Evolutionary conservation across 352 stramenopile genomes (phyloP), one percentile per base, ranked within the genome.

Genomic region (Lagenidium giganteum): DNA sequence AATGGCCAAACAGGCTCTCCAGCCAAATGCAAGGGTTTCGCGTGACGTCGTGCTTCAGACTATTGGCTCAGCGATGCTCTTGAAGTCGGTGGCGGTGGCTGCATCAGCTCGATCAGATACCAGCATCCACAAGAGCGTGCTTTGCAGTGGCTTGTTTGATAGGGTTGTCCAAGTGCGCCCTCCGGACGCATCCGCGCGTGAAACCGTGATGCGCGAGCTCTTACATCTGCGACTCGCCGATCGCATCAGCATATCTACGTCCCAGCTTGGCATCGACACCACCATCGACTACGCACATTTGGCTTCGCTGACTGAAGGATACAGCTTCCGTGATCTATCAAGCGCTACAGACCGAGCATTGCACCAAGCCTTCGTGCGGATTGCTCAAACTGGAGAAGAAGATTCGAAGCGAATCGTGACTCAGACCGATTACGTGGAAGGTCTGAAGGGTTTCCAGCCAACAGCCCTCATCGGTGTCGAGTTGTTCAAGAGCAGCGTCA

Each of bases 401-500:
- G 16, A 11, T 34, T 16, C 23, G 9, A 25, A 1, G 26, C 33
- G 34, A n/a, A 67, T 54, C 39, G 24, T 90, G 11, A 28, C 70
- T 27, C 75, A 87, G 42, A 62, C 37, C 23, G 82, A 95, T 54
- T 87, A 93, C 38, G 66, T 80, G 9, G 70, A 86, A 5, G 82
- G 71, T 2, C 62, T 95, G 18, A 59, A 82, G 38, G 73, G 70
- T 2, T 96, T 95, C 49, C 81, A 89, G 41, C 76, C 85, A 0
- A 87, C 84, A 13, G 77, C 83, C 20, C 54, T 94, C 9, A 70
- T 89, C 13, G 79, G 79, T 22, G 81, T 91, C 0, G 71, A 89
- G 54, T 61, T 93, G 3, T 91, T 91, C 52, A 88, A 91, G 54
- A 93, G 80, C 45, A 70, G 56, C n/a, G 64, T 94, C 21, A 75